These are phyloP conservation scores for Aspergillus unguis DNA, from an alignment of 2,329 filamentous ascomycete species.

Conservation along the genomic window DNA sequence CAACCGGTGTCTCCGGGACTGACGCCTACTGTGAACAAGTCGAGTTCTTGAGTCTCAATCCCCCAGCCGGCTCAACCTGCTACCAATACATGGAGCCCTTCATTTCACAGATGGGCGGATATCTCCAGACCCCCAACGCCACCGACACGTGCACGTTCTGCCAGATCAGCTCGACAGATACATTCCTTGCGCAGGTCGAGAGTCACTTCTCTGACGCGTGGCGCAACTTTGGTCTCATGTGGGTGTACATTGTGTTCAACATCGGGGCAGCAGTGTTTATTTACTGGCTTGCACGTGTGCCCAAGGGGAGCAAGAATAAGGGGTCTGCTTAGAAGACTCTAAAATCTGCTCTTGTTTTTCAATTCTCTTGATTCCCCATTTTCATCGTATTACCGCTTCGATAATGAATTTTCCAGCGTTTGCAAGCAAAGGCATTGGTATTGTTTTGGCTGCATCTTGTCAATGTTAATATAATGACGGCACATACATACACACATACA, in stretches of 20 bases:
- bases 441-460: too few relatives aligned
- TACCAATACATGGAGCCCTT: conserved; percentile 46
- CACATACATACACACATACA: too few relatives aligned
- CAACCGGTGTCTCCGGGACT: conserved; percentile 36
- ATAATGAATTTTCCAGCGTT: too few relatives aligned
- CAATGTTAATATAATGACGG: too few relatives aligned
- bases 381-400: too few relatives aligned
- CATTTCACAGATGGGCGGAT: conserved; percentile 38
- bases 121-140: conserved; percentile 43
- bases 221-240: conserved; percentile 69
- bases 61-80: conserved; percentile 63
- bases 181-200: conserved; percentile 43
- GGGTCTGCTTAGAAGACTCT: background rate
- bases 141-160: conserved; percentile 52
- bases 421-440: too few relatives aligned
- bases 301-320: conserved; percentile 35
- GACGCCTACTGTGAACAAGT: conserved; percentile 28
- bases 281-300: conserved; percentile 63
- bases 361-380: too few relatives aligned
- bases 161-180: conserved; percentile 44
- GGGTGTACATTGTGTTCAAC: conserved; percentile 65
- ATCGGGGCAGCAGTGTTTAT: conserved; percentile 55
- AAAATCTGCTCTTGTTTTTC: too few relatives aligned
- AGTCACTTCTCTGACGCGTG: conserved; percentile 53
- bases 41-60: conserved; percentile 34